Base-by-base conservation (phyloP, 352 stramenopile species). In the Phytophthora idaei region DNA sequence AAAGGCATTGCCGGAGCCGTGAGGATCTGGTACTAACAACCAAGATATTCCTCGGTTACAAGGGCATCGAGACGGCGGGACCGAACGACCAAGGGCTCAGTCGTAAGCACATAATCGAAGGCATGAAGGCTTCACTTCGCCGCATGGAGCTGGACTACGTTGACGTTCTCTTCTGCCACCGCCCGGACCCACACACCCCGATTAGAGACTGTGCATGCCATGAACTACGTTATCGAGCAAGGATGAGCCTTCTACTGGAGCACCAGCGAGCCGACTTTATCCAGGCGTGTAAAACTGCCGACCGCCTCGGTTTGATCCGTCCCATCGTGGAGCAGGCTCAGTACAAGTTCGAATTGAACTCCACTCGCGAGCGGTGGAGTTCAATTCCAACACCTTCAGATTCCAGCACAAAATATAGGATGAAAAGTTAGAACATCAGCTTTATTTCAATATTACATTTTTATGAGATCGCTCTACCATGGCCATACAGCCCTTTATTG, bases 271-370 rank as follows among this genome's bases (percentile, higher is more conserved):
- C 29, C 12, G 76, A 91, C 53, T 85, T 93, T 42, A 81, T 77
- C 17, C 76, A 90, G 49, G 84, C 83, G 11, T 80, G 74, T 39
- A 69, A 80, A 44, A 71, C 85, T 25, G 78, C 76, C 1, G 74
- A 87, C 47, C 69, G 70, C 14, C 48, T 55, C 25, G 48, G 48
- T 37, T 29, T 81, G 31, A 69, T 81, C 32, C 60, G 69, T 14
- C 77, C 53, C 10, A 39, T 69, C 15, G 61, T 51, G 3, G 74
- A 87, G 44, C 77, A 87, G 59, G 57, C 72, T 8, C 46, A 87
- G 67, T 87, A 87, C 71, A 80, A 85, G 21, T 21, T 21, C 0
- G 21, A 54, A 56, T 56, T 6, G 9, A 45, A 7, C 34, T 14
- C 8, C 34, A 2, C 34, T 39, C 34, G 34, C 34, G 34, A 12